Evolutionary conservation across 2,329 filamentous ascomycete species (phyloP), one percentile per base, ranked within the genome.

Genomic region (Ilyonectria mors-panacis): DNA sequence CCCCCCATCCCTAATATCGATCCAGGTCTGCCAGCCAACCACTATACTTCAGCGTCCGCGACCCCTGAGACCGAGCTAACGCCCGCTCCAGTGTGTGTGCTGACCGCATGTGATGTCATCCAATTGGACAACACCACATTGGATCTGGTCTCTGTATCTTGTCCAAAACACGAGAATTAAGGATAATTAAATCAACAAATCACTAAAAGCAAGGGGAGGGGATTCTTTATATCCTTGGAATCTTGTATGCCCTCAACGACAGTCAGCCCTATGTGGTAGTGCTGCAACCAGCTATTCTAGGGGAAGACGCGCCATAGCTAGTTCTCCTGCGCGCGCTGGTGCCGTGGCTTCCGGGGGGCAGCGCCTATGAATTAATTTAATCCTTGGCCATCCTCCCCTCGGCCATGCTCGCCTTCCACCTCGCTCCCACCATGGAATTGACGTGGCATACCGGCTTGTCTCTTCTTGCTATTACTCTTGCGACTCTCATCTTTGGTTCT

Each of bases 401-500:
- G 26, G 45, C 33, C 28, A 61, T n/a, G 56, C 53, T 48, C 47
- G 55, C 28, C 7, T 53, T n/a, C 26, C 33, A 45, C 23, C 33
- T 57, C 30, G n/a, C 8, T 63, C 57, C 28, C 51, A 30, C 26
- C 44, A 76, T 76, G 74, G 70, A 69, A 54, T 39, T 76, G 51
- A 66, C 72, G 19, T 63, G 54, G 26, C 65, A 65, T 17, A 65
- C 72, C 17, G 21, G 69, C 23, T 12, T 47, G 54, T 51, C 44
- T n/a, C 53, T 65, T 50, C 7, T 69, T 6, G 44, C 59, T 60
- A 48, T 73, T 53, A 70, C 69, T 17, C 10, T 70, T 19, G 59
- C 51, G 9, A 75, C 72, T 53, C 57, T 68, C 12, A 1, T 70
- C 17, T 19, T 69, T 45, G 68, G 82, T 37, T 78, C 79, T 13